These are phyloP conservation scores for Barnettozyma populi DNA, from an alignment of 805 yeast genomes.

Conservation along the genomic window DNA sequence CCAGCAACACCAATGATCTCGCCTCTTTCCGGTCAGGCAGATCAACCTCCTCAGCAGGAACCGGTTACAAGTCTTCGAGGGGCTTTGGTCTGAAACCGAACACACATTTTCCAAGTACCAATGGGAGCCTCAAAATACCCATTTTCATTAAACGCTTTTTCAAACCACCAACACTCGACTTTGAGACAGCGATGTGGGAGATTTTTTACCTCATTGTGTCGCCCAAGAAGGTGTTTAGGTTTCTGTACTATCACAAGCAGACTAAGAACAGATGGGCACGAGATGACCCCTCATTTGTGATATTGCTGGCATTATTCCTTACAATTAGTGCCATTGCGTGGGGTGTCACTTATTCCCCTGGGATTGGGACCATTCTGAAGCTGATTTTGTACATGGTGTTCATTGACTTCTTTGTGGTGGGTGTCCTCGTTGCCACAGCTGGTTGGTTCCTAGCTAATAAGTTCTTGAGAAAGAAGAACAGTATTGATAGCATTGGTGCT, in stretches of 20 bases:
- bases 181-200: slow-evolving; percentile 93
- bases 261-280: slow-evolving; percentile 78
- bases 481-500: slow-evolving; percentile 24
- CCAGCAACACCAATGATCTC: slow-evolving; percentile 18
- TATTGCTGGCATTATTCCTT: slow-evolving; percentile 62
- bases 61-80: background rate
- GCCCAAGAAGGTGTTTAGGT: slow-evolving; percentile 78
- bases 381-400: slow-evolving; percentile 78
- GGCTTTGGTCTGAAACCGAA: slow-evolving; percentile 8
- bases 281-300: slow-evolving; percentile 87
- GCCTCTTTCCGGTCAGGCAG: slow-evolving; percentile 23
- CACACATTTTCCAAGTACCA: slow-evolving; percentile 3
- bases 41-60: slow-evolving; percentile 9
- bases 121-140: slow-evolving; percentile 26
- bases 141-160: slow-evolving; percentile 40
- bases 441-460: slow-evolving; percentile 70
- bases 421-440: slow-evolving; percentile 61
- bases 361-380: slow-evolving; percentile 52
- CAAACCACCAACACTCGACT: slow-evolving; percentile 78
- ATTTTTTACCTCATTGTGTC: slow-evolving; percentile 64
- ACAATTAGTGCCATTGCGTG: slow-evolving; percentile 78
- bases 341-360: slow-evolving; percentile 79
- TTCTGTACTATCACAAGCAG: slow-evolving; percentile 77
- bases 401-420: slow-evolving; percentile 72
- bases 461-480: slow-evolving; percentile 43